These are phyloP conservation scores for Xylaria cubensis DNA, from an alignment of 495 filamentous ascomycete genomes.

Conservation along the genomic window DNA sequence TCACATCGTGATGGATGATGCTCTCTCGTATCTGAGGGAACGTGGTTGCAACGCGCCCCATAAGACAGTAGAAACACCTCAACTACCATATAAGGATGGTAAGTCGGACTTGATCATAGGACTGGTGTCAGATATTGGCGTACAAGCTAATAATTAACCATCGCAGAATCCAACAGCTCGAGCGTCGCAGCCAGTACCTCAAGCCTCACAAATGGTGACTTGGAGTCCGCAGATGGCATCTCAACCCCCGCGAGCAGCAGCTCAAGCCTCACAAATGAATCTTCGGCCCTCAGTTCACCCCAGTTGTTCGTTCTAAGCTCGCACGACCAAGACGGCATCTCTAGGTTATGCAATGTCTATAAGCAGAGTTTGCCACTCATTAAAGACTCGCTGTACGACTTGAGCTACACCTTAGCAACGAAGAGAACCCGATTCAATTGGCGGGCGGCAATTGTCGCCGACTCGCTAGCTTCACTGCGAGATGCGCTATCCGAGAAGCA, in stretches of 20 bases:
- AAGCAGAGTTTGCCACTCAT: constrained; percentile 1
- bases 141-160: neutral
- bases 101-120: neutral
- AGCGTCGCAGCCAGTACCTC: neutral
- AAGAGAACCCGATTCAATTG: constrained; percentile 4
- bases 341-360: neutral
- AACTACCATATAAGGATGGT: neutral
- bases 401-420: constrained; percentile 1
- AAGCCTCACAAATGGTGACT: neutral
- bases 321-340: constrained; percentile 6
- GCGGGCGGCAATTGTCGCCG: neutral
- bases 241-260: neutral
- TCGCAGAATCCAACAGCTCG: neutral
- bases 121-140: neutral
- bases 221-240: neutral
- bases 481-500: constrained; percentile 6
- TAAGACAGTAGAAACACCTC: neutral
- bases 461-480: constrained; percentile 3
- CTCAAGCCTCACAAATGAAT: neutral
- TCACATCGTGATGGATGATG: constrained; percentile 59
- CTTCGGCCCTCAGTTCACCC: neutral
- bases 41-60: neutral
- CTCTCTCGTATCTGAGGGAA: neutral
- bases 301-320: constrained; percentile 1
- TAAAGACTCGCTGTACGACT: constrained; percentile 7